Conservation (phyloP, 179 eudicot genomes). For the Camellia oleifera region DNA sequence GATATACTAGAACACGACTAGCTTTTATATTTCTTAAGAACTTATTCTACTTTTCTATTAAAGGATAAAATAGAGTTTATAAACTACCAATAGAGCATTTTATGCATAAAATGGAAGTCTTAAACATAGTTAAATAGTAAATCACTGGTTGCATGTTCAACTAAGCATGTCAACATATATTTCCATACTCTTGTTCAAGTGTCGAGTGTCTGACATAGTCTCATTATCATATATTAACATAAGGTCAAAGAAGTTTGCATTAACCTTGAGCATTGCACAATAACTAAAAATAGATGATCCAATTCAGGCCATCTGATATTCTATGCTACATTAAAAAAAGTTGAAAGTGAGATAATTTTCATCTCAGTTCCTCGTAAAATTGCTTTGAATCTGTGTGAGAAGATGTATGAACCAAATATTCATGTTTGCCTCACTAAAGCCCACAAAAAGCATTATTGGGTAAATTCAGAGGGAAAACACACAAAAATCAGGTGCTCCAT, state of each 20-base stretch:
- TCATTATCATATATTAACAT: too few relatives aligned
- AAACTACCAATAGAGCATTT: too few relatives aligned
- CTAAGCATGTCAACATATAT: too few relatives aligned
- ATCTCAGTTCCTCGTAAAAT: not conserved
- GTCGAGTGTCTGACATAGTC: too few relatives aligned
- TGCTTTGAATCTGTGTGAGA: not conserved
- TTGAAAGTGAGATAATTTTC: not conserved
- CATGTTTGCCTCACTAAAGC: not conserved
- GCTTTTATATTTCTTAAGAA: too few relatives aligned
- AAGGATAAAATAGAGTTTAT: too few relatives aligned
- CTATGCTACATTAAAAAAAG: not conserved
- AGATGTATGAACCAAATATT: not conserved
- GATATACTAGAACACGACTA: too few relatives aligned
- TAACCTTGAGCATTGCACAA: not conserved
- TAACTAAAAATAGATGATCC: conserved; percentile 1
- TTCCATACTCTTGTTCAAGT: too few relatives aligned
- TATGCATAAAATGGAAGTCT: too few relatives aligned
- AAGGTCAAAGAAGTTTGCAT: not conserved
- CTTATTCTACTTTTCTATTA: too few relatives aligned
- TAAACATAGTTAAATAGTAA: too few relatives aligned
- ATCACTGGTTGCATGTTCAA: too few relatives aligned
- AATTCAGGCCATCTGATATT: conserved; percentile 1
- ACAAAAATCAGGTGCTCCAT: not conserved
- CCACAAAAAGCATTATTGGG: not conserved
- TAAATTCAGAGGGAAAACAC: not conserved